phyloP scores from a whole-genome alignment of 306 rosid genomes.

The Dalbergia cultrata region DNA sequence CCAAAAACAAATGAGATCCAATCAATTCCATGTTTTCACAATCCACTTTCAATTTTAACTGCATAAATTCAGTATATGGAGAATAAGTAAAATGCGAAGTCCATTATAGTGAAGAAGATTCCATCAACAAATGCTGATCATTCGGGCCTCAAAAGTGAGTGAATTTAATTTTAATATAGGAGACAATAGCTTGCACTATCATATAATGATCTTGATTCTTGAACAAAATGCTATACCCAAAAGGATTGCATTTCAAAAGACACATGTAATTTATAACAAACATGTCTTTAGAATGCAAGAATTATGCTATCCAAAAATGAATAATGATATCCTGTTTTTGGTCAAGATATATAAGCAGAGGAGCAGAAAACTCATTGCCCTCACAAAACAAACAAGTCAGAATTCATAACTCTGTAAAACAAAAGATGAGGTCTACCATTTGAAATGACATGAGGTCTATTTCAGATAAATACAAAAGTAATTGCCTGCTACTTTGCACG shows the following conservation, averaged over 20 bases:
- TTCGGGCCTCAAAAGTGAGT: not conserved
- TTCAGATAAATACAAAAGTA: not conserved
- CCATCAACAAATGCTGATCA: slow-evolving; percentile 11
- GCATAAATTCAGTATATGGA: slow-evolving; percentile 6
- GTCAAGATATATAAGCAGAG: too few relatives aligned
- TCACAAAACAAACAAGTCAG: too few relatives aligned
- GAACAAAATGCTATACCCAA: too few relatives aligned
- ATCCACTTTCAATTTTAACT: slow-evolving; percentile 34
- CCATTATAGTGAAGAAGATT: slow-evolving; percentile 15
- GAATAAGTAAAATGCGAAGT: slow-evolving; percentile 4
- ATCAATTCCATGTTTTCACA: not conserved
- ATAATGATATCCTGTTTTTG: too few relatives aligned
- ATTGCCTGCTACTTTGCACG: not conserved
- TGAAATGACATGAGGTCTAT: not conserved
- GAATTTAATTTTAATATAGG: not conserved
- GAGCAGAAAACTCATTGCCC: too few relatives aligned
- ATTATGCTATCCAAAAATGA: too few relatives aligned
- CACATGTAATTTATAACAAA: too few relatives aligned
- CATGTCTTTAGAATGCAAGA: too few relatives aligned
- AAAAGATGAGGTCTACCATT: not conserved
- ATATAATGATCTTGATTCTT: not conserved
- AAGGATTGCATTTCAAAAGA: too few relatives aligned
- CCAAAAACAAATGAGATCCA: slow-evolving; percentile 23
- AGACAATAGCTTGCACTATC: not conserved
- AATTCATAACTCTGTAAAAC: not conserved